Evolutionary conservation across 371 early-diverging fungal genomes (phyloP), one percentile per base, ranked within the genome.

Genomic region (Mucor plumbeus): DNA sequence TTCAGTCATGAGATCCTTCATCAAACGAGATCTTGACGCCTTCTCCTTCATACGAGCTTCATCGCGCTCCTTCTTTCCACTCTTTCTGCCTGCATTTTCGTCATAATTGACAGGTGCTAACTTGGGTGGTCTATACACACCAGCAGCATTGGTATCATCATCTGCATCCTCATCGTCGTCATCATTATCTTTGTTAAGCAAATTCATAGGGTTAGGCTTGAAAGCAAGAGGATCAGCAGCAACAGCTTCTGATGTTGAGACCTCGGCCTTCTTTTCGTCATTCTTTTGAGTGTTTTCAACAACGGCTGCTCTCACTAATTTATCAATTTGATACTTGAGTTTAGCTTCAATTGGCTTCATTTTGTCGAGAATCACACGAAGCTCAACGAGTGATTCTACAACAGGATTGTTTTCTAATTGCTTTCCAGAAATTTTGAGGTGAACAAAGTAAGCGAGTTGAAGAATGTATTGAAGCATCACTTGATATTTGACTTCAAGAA

Each of bases 241-340:
- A 63, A 79, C 71, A 15, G 65, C 59, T n/a, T 71, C 73, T 26
- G 67, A 71, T 9, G 64, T 69, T 31, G 63, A 61, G 36, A 64
- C 38, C 10, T 68, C 75, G n/a, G 59, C 63, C 59, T 67, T 61
- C 31, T 69, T 59, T 35, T 44, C 40, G 10, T 55, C 56, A n/a
- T 47, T 54, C 40, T 70, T 64, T 21, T 65, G 59, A 35, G 61
- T 39, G 9, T 53, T 71, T 26, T 82, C 87, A 31, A 88, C 74
- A 7, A 86, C 85, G 14, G 94, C 89, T 9, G 88, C 83, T 48
- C 91, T 86, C n/a, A 97, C 87, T 33, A 98, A 85, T 81, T 97
- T 97, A 72, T 97, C 97, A 66, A 98, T 94, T 84, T 97, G 98
- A 79, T 97, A 98, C 79, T 95, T 94, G 47, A 98, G 86, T 68